phyloP scores from a whole-genome alignment of 139 green algal genomes.

The Nannochloris sp. region DNA sequence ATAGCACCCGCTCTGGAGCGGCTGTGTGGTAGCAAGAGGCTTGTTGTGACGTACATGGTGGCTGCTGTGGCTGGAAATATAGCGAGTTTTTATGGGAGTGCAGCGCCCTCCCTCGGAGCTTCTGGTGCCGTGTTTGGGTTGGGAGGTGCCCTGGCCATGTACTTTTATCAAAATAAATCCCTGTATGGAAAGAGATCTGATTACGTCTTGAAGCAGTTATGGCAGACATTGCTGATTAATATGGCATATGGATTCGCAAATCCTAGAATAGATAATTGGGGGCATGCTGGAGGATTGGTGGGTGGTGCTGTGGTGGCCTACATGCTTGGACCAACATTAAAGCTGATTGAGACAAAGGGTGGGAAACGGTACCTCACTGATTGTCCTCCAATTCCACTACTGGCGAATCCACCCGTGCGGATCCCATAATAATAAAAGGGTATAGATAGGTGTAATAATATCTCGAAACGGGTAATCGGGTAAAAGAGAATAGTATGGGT shows the following conservation, averaged over 20 bases:
- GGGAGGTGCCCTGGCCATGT: slow-evolving; percentile 21
- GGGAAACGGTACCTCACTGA: slow-evolving; percentile 18
- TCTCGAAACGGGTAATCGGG: no score
- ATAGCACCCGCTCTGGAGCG: slow-evolving; percentile 31
- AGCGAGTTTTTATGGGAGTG: slow-evolving; percentile 24
- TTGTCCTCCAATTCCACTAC: slow-evolving; percentile 11
- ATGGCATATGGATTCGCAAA: slow-evolving; percentile 20
- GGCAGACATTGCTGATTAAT: slow-evolving; percentile 35
- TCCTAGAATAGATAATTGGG: slow-evolving; percentile 39
- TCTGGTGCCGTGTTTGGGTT: slow-evolving; percentile 20
- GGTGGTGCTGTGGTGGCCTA: slow-evolving; percentile 30
- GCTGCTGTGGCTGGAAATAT: slow-evolving; percentile 35
- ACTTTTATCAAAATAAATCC: slow-evolving; percentile 30
- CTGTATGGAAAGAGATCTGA: slow-evolving; percentile 25
- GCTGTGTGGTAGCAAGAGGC: slow-evolving; percentile 20
- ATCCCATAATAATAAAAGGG: background rate
- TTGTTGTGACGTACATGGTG: slow-evolving; percentile 28
- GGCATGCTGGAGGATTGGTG: slow-evolving; percentile 37
- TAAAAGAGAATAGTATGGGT: slow-evolving; percentile 45
- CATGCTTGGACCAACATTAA: slow-evolving; percentile 30
- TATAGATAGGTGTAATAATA: no score
- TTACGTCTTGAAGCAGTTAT: slow-evolving; percentile 22
- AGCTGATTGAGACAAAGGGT: background rate
- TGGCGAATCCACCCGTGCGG: background rate
- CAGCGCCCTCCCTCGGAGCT: slow-evolving; percentile 20